Percentiles rank a stretch among this genome's conserved stretches.
phyloP scores from a whole-genome alignment of 176 grass and related monocot species.

The Ananas comosus region DNA sequence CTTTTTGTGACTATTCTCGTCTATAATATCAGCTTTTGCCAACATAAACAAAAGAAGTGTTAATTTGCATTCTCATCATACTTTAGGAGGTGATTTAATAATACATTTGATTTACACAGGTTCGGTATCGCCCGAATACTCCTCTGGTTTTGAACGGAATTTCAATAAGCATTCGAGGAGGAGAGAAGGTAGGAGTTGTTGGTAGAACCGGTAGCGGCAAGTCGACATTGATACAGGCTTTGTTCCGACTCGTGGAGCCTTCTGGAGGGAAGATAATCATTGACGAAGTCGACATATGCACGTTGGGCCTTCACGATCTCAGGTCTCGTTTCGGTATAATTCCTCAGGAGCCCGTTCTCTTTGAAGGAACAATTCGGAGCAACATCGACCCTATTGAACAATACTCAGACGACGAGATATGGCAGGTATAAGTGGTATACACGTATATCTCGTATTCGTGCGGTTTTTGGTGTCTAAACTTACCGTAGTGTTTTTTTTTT shows the following conservation, averaged over 20 bases:
- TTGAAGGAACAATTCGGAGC: slow-evolving; percentile 78
- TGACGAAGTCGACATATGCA: slow-evolving; percentile 63
- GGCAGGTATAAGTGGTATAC: slow-evolving; percentile 43
- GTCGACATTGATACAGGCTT: slow-evolving; percentile 71
- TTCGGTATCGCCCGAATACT: slow-evolving; percentile 54
- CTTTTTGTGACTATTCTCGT: too few species aligned
- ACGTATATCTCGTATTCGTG: background rate
- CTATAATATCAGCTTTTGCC: too few species aligned
- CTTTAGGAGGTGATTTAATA: too few species aligned
- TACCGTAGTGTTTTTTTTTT: background rate
- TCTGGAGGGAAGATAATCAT: slow-evolving; percentile 57
- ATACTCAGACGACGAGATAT: slow-evolving; percentile 72
- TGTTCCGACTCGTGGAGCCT: slow-evolving; percentile 84
- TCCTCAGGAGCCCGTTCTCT: slow-evolving; percentile 87
- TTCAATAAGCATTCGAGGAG: slow-evolving; percentile 54
- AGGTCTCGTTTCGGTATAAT: slow-evolving; percentile 81
- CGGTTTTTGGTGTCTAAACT: background rate
- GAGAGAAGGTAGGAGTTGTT: slow-evolving; percentile 80
- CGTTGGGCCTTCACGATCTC: slow-evolving; percentile 82
- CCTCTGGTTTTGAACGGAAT: slow-evolving; percentile 78
- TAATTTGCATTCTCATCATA: too few species aligned
- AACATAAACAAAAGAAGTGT: too few species aligned
- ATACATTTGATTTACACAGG: slow-evolving; percentile 31
- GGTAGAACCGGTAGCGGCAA: slow-evolving; percentile 93
- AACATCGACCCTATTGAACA: slow-evolving; percentile 82